phyloP scores from a whole-genome alignment of 352 stramenopile species.

The Pythium phragmitis region DNA sequence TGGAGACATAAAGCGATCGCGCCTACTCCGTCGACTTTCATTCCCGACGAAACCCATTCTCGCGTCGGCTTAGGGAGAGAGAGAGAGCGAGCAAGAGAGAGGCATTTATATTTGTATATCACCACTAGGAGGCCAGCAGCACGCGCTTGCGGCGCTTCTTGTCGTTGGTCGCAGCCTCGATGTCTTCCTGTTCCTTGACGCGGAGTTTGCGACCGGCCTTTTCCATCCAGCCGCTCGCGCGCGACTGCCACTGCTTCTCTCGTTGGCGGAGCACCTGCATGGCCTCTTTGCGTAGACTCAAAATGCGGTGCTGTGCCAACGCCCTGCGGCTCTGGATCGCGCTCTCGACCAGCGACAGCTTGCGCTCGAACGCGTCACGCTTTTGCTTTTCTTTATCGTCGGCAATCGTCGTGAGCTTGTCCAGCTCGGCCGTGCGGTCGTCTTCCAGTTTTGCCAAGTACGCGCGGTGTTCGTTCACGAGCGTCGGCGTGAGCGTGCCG shows the following conservation, averaged over 20 bases:
- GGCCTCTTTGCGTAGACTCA: constrained; percentile 77
- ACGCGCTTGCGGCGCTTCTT: constrained; percentile 72
- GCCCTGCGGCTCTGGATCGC: constrained; percentile 71
- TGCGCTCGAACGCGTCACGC: constrained; percentile 73
- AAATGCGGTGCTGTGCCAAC: constrained; percentile 68
- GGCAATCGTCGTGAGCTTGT: constrained; percentile 41
- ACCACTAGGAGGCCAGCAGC: constrained; percentile 42
- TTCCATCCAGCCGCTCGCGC: constrained; percentile 81
- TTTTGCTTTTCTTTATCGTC: constrained; percentile 63
- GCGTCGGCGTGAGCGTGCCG: constrained; percentile 51
- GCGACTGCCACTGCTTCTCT: constrained; percentile 85
- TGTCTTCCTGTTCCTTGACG: constrained; percentile 90
- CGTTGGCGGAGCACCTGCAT: constrained; percentile 60
- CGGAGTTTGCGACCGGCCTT: constrained; percentile 87
- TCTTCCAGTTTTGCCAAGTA: constrained; percentile 81
- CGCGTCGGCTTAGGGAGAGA: constrained; percentile 60
- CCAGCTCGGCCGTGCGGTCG: constrained; percentile 59
- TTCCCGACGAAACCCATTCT: constrained; percentile 77
- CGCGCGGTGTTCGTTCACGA: constrained; percentile 83
- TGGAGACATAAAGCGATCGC: constrained; percentile 83
- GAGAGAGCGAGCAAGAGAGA: too few species aligned
- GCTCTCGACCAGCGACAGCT: constrained; percentile 67
- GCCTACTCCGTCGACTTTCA: constrained; percentile 91
- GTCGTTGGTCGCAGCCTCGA: constrained; percentile 66
- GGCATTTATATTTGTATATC: not conserved